Conservation (phyloP, 108 stramenopile genomes). For the Mayamaea pseudoterrestris region DNA sequence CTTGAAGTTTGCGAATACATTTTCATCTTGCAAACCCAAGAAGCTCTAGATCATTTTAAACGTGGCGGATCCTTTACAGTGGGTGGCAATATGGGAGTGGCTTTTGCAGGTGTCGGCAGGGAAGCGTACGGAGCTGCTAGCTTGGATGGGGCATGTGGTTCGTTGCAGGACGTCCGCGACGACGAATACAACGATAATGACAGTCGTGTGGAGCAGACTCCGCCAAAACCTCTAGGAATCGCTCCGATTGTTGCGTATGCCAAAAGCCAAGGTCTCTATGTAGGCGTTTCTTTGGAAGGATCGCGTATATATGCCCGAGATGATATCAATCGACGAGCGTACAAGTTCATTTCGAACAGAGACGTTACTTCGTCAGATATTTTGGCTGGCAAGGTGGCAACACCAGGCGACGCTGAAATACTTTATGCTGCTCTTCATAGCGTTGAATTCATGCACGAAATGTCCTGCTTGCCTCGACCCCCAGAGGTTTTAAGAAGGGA, state of each 20-base stretch:
- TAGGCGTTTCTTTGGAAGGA: constrained; percentile 81
- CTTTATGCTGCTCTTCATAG: constrained; percentile 64
- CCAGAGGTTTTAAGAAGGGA: constrained; percentile 40
- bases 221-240: constrained; percentile 23
- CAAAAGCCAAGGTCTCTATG: constrained; percentile 73
- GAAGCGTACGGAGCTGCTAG: constrained; percentile 78
- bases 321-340: constrained; percentile 65
- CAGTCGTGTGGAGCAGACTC: constrained; percentile 3
- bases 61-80: constrained; percentile 56
- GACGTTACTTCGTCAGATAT: constrained; percentile 59
- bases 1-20: constrained; percentile 78
- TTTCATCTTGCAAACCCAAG: constrained; percentile 71
- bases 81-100: constrained; percentile 74
- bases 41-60: constrained; percentile 73
- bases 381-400: constrained; percentile 51
- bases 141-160: constrained; percentile 32
- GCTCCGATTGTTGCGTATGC: constrained; percentile 83
- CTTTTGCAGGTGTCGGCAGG: constrained; percentile 55
- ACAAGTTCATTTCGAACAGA: constrained; percentile 48
- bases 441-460: constrained; percentile 65
- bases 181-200: constrained; percentile 44
- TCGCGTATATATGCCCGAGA: constrained; percentile 60
- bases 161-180: constrained; percentile 31
- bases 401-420: constrained; percentile 70
- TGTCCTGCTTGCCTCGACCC: constrained; percentile 47